phyloP scores from a whole-genome alignment of 768 basidiomycete species.

The Omphalotus guepiniiformis region DNA sequence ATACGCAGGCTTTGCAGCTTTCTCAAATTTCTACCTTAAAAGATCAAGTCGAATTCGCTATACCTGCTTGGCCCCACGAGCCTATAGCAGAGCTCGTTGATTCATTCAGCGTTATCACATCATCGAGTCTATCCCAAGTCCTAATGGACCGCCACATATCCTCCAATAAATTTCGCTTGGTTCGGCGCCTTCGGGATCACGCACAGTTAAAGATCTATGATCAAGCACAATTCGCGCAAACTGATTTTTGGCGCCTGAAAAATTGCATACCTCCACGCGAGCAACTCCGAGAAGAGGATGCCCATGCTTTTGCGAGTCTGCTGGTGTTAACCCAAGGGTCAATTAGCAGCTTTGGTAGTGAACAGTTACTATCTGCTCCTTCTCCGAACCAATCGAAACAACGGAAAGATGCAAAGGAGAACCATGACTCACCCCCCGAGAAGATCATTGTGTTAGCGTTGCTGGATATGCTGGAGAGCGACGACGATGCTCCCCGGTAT shows the following conservation, averaged over 20 bases:
- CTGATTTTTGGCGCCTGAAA: slow-evolving; percentile 84
- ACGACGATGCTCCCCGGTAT: slow-evolving; percentile 43
- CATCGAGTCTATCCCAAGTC: slow-evolving; percentile 45
- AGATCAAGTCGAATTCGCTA: slow-evolving; percentile 46
- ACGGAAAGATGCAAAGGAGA: slow-evolving; percentile 15
- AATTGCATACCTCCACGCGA: slow-evolving; percentile 58
- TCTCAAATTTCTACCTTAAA: slow-evolving; percentile 33
- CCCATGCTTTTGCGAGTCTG: slow-evolving; percentile 67
- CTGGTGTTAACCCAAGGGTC: slow-evolving; percentile 55
- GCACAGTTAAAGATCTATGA: slow-evolving; percentile 34
- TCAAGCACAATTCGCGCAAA: slow-evolving; percentile 43
- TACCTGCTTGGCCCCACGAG: slow-evolving; percentile 74
- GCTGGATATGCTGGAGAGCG: slow-evolving; percentile 54
- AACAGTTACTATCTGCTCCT: slow-evolving; percentile 22
- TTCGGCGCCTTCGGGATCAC: slow-evolving; percentile 56
- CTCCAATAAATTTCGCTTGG: slow-evolving; percentile 75
- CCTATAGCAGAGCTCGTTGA: slow-evolving; percentile 44
- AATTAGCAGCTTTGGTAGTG: slow-evolving; percentile 57
- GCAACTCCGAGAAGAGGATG: slow-evolving; percentile 60
- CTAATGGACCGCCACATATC: slow-evolving; percentile 57
- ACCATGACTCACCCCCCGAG: slow-evolving; percentile 31
- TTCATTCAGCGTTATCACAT: slow-evolving; percentile 41
- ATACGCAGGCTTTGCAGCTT: slow-evolving; percentile 44
- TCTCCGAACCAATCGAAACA: neutral
- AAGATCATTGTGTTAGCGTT: slow-evolving; percentile 51